Conservation (phyloP, 208 protist genomes). For the Blechomonas ayalai region DNA sequence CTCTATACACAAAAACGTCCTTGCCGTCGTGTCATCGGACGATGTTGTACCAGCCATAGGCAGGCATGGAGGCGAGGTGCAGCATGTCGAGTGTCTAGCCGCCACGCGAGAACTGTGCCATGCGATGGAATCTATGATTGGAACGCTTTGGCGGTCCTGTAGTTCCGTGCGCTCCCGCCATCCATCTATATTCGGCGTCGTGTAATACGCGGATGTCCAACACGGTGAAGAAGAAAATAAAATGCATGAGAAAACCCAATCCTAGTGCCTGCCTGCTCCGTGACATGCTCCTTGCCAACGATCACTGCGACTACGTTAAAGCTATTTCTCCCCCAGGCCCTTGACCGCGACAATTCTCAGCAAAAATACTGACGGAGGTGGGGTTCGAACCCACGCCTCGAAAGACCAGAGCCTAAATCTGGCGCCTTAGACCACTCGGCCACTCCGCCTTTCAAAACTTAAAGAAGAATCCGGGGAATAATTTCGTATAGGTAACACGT, state of each 20-base stretch:
- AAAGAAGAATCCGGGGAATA: neutral
- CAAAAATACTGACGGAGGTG: slow-evolving; percentile 39
- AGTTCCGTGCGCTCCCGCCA: slow-evolving; percentile 40
- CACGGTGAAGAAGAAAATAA: neutral
- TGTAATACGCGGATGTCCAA: slow-evolving; percentile 10
- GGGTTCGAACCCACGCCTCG: slow-evolving; percentile 68
- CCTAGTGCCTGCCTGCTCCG: neutral
- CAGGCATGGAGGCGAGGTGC: slow-evolving; percentile 54
- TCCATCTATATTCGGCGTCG: slow-evolving; percentile 38
- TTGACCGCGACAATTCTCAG: too few species aligned
- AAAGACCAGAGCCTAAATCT: slow-evolving; percentile 77
- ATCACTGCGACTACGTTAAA: too few species aligned
- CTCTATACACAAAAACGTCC: slow-evolving; percentile 39
- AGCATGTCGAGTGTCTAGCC: slow-evolving; percentile 66
- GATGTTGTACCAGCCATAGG: slow-evolving; percentile 71
- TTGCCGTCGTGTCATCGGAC: slow-evolving; percentile 56
- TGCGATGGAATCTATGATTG: slow-evolving; percentile 72
- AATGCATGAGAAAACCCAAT: slow-evolving; percentile 2
- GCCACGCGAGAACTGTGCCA: slow-evolving; percentile 65
- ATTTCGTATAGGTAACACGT: neutral
- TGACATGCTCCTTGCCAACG: neutral
- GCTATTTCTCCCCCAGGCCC: too few species aligned
- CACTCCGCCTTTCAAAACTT: slow-evolving; percentile 14
- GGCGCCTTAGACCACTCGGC: slow-evolving; percentile 58
- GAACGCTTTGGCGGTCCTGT: slow-evolving; percentile 67